phyloP scores from a whole-genome alignment of 75 land plant genomes.

The Sequoia sempervirens region DNA sequence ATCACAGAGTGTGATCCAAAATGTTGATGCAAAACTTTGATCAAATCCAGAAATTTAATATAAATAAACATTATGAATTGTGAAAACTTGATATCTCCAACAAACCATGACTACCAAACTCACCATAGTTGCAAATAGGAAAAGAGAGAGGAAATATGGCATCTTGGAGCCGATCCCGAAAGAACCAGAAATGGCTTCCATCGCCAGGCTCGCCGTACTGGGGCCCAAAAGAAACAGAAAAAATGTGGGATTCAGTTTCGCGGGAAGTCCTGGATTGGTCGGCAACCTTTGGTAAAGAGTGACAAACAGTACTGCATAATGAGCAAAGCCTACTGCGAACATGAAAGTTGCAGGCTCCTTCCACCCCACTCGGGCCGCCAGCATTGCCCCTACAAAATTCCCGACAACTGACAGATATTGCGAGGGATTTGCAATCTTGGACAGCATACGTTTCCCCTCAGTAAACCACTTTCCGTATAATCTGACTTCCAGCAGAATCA shows the following conservation, averaged over 20 bases:
- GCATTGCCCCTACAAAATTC: constrained; percentile 27
- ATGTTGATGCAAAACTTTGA: too few relatives aligned
- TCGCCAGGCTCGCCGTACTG: constrained; percentile 20
- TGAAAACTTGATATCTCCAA: too few relatives aligned
- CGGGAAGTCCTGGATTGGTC: constrained; percentile 13
- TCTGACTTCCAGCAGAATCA: constrained; percentile 59
- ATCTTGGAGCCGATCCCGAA: constrained; percentile 18
- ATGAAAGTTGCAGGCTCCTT: constrained; percentile 25
- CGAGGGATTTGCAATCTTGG: constrained; percentile 63
- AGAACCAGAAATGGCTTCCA: constrained; percentile 17
- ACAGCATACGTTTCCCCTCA: constrained; percentile 64
- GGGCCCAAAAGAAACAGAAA: constrained; percentile 31
- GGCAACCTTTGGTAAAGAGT: constrained; percentile 30
- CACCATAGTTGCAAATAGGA: constrained; percentile 69
- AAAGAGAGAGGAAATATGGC: constrained; percentile 39
- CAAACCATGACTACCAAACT: background rate
- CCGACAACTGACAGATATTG: constrained; percentile 25
- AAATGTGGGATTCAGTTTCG: constrained; percentile 23
- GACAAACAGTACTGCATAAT: constrained; percentile 35
- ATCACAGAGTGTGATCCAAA: too few relatives aligned
- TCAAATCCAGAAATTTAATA: too few relatives aligned
- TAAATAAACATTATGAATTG: too few relatives aligned
- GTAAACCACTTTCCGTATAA: constrained; percentile 90
- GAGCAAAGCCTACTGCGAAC: constrained; percentile 25
- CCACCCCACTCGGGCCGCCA: constrained; percentile 23